phyloP scores from a whole-genome alignment of 805 yeast genomes.

The Candida gorgasii region DNA sequence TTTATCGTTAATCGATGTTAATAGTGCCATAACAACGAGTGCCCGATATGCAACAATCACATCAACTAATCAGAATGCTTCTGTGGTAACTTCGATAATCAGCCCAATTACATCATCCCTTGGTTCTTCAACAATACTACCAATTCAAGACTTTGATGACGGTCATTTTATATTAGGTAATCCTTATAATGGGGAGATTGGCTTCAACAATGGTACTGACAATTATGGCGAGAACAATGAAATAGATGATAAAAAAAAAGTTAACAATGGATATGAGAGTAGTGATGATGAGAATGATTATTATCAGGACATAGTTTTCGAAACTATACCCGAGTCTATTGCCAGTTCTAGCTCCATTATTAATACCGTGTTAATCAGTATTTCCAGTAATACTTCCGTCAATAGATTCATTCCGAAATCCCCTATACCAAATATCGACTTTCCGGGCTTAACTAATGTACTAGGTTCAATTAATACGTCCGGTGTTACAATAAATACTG shows the following conservation, averaged over 20 bases:
- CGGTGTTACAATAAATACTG: background rate
- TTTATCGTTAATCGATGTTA: background rate
- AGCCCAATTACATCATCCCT: background rate
- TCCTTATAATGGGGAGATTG: background rate
- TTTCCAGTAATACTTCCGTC: background rate
- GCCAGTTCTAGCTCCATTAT: background rate
- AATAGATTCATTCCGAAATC: too few relatives aligned
- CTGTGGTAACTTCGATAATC: background rate
- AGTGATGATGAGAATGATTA: conserved; percentile 4
- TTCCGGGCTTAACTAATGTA: too few relatives aligned
- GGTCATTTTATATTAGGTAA: conserved; percentile 11
- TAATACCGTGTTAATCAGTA: background rate
- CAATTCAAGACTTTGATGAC: conserved; percentile 5
- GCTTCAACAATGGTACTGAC: background rate
- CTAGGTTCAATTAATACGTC: background rate
- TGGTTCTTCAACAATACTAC: background rate
- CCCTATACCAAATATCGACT: too few relatives aligned
- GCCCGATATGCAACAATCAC: background rate
- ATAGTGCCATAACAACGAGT: background rate
- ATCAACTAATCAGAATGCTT: too few relatives aligned
- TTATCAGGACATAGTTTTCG: background rate
- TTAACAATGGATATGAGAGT: background rate
- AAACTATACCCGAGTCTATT: conserved; percentile 3
- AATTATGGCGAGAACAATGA: background rate
- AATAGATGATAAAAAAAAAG: background rate